These are phyloP conservation scores for Geotrichum ghanense DNA, from an alignment of 805 yeast species.

Conservation along the genomic window DNA sequence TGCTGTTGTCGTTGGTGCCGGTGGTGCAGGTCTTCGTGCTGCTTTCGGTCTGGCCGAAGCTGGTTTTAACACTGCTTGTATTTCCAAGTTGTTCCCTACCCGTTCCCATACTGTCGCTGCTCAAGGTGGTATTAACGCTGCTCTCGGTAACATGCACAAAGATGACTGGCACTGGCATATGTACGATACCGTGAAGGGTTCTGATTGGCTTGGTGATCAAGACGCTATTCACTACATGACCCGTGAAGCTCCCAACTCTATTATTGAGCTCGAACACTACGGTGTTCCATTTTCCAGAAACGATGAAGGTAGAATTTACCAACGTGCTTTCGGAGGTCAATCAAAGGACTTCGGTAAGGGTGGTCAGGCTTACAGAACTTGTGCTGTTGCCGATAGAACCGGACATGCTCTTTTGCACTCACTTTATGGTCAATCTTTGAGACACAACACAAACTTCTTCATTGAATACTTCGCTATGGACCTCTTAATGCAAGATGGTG, in stretches of 20 bases:
- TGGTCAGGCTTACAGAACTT: conserved; percentile 98
- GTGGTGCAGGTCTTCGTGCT: conserved; percentile 98
- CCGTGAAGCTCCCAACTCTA: conserved; percentile 91
- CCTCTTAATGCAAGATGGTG: conserved; percentile 88
- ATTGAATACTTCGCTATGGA: conserved; percentile 96
- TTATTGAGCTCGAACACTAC: conserved; percentile 92
- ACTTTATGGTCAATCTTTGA: conserved; percentile 87
- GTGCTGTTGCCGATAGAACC: conserved; percentile 99
- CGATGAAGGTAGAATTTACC: conserved; percentile 92
- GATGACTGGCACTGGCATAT: conserved; percentile 99
- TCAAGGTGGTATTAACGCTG: conserved; percentile 99
- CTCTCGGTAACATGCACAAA: conserved; percentile 94
- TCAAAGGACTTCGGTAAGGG: conserved; percentile 92
- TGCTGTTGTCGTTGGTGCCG: conserved; percentile 97
- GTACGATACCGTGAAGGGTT: conserved; percentile 98
- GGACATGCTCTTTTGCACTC: conserved; percentile 97
- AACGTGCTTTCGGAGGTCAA: conserved; percentile 99
- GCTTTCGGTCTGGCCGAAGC: conserved; percentile 97
- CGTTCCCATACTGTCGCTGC: conserved; percentile 99
- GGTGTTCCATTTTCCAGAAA: conserved; percentile 98
- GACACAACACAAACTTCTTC: conserved; percentile 96
- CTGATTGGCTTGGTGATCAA: conserved; percentile 99
- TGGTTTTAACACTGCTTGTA: conserved; percentile 95
- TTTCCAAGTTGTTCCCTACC: conserved; percentile 93
- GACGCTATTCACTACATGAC: conserved; percentile 99